phyloP scores from a whole-genome alignment of 2,329 filamentous ascomycete genomes.

The Thelonectria discophora region DNA sequence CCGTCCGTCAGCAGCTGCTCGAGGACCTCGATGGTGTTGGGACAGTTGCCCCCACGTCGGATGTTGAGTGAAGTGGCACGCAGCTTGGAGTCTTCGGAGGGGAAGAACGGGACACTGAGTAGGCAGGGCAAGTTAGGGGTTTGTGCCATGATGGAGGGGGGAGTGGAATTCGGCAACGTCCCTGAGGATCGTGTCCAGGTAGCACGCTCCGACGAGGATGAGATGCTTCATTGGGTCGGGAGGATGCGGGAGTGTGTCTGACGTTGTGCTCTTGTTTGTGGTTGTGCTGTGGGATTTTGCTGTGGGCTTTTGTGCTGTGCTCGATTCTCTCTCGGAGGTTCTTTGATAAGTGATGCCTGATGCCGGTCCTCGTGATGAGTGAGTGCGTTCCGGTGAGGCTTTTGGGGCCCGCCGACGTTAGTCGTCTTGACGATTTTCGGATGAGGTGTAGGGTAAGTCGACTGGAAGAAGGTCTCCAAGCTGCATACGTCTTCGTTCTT shows the following conservation, averaged over 20 bases:
- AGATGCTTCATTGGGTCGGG: constrained; percentile 60
- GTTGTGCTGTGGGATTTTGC: neutral
- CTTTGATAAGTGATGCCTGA: neutral
- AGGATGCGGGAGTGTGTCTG: neutral
- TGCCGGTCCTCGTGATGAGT: neutral
- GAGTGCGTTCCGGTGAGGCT: neutral
- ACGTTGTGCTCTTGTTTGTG: neutral
- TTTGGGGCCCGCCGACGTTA: neutral
- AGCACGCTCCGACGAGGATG: constrained; percentile 72
- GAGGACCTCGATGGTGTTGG: constrained; percentile 76
- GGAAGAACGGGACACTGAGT: constrained; percentile 70
- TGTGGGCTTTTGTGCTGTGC: neutral
- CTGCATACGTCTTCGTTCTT: too few relatives aligned
- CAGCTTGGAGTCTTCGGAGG: constrained; percentile 76
- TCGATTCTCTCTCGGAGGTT: neutral
- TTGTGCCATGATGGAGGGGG: neutral
- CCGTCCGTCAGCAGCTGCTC: constrained; percentile 63
- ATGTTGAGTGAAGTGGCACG: constrained; percentile 67
- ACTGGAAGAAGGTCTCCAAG: too few relatives aligned
- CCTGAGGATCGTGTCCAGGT: constrained; percentile 76
- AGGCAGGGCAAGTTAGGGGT: constrained; percentile 29
- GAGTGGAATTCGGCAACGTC: constrained; percentile 47
- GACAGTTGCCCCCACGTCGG: constrained; percentile 76
- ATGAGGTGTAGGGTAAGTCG: constrained; percentile 1
- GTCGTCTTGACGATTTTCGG: neutral